Base-by-base conservation (phyloP, 345 rosid genomes). In the Sisymbrium irio region DNA sequence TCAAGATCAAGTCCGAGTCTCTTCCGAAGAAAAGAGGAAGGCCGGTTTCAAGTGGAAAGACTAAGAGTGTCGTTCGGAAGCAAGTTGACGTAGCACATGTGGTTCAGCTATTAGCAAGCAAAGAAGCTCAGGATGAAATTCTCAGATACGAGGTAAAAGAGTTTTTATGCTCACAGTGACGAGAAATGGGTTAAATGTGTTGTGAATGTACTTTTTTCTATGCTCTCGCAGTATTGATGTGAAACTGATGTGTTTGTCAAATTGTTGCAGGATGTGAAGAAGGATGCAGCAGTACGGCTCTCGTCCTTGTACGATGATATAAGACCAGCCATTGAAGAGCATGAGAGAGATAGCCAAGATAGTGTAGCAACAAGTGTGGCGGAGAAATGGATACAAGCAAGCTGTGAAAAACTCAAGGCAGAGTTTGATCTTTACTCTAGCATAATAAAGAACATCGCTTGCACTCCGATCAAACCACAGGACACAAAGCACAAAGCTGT, bases 341-440 rank as follows among this genome's bases (percentile, higher is more conserved):
- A 92, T 39, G 99, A 90, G 72, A 88, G 96, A 84, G 99, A 95
- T 72, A 95, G 75, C 83, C 97, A 95, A 77, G 99, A 92, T 69
- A 84, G 85, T 69, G 92, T 90, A 32, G 90, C 99, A 3, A 92
- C 99, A 33, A 86, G 92, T 42, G 93, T 95, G 51, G 99, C 97
- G 2, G 99, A 95, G 86, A 92, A 90, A 75, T 95, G 99, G 99
- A 92, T 95, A 27, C 85, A 87, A 81, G 97, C 91, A 30, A 80
- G 91, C 84, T 92, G 98, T 75, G 6, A 59, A 35, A 90, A 90
- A 67, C 78, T 92, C 67, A 95, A 87, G 84, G 86, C 90, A 7
- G 97, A 95, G 84, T 95, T 95, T 59, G 88, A 92, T 81, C 89
- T 95, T 18, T 80, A 92, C 78, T 87, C 89, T 49, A 80, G 88